Evolutionary conservation across 805 yeast species (phyloP).

Genomic region (Nakazawaea holstii): DNA sequence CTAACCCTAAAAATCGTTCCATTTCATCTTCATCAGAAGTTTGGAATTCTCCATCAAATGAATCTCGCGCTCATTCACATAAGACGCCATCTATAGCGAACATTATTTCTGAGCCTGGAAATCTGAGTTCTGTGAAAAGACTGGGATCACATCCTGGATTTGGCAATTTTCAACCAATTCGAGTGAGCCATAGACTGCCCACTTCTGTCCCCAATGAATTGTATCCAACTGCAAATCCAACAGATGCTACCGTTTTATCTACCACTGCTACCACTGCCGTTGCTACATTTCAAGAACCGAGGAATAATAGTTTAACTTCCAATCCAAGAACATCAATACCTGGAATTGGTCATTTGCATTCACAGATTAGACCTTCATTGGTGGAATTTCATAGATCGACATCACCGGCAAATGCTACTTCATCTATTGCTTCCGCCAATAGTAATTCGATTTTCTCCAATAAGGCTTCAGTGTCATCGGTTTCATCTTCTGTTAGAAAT

Average conservation of each 20-base stretch:
- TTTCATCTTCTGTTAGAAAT: constrained; percentile 10
- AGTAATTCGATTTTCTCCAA: constrained; percentile 28
- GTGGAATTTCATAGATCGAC: constrained; percentile 26
- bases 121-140: constrained; percentile 1
- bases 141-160: constrained; percentile 14
- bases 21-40: background rate
- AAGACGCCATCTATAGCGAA: background rate
- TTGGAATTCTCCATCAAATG: constrained; percentile 5
- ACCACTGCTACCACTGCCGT: background rate
- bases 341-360: constrained; percentile 20
- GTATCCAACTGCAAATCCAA: background rate
- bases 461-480: constrained; percentile 30
- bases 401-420: constrained; percentile 3
- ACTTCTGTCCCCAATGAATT: constrained; percentile 18
- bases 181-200: constrained; percentile 14
- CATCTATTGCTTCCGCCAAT: constrained; percentile 8
- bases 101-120: constrained; percentile 2
- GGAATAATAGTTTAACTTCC: background rate
- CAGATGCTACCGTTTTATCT: background rate
- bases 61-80: constrained; percentile 3
- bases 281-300: background rate
- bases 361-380: constrained; percentile 30
- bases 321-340: constrained; percentile 15
- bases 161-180: constrained; percentile 8
- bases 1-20: constrained; percentile 4